phyloP scores from a whole-genome alignment of 495 filamentous ascomycete species.

The Tuber aestivum region DNA sequence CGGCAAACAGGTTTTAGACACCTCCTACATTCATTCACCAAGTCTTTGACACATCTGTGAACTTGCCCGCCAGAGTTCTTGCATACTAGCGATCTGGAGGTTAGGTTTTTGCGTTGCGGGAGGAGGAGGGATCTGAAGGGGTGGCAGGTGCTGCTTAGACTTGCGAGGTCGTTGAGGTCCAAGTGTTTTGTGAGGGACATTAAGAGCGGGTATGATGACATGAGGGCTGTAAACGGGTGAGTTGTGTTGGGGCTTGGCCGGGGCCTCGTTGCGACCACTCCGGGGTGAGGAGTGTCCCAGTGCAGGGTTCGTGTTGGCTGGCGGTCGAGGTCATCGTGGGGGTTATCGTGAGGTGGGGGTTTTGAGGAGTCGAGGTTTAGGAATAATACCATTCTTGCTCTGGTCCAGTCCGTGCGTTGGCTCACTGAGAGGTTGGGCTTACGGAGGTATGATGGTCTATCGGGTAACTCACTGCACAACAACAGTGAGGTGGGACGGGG shows the following conservation, averaged over 20 bases:
- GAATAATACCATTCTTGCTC: constrained; percentile 27
- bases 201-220: constrained; percentile 34
- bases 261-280: not conserved
- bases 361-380: constrained; percentile 15
- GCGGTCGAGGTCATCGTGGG: not conserved
- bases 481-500: not conserved
- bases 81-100: constrained; percentile 22
- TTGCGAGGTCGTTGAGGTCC: constrained; percentile 37
- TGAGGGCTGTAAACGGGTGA: constrained; percentile 25
- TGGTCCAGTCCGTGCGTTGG: not conserved
- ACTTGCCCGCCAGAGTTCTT: constrained; percentile 5
- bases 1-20: constrained; percentile 26
- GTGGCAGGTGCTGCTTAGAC: constrained; percentile 26
- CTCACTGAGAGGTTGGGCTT: not conserved
- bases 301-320: not conserved
- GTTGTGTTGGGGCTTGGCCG: constrained; percentile 15
- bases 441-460: too few species aligned
- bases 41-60: constrained; percentile 23
- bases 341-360: not conserved
- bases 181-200: constrained; percentile 23
- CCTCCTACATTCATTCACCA: constrained; percentile 22
- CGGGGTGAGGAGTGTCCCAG: not conserved
- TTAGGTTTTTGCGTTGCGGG: constrained; percentile 22
- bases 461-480: too few species aligned
- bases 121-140: constrained; percentile 27